Percentiles rank a stretch among this genome's conserved stretches.
These are phyloP conservation scores for Calonectria honghensis DNA, from an alignment of 2,329 filamentous ascomycete species.

Conservation along the genomic window DNA sequence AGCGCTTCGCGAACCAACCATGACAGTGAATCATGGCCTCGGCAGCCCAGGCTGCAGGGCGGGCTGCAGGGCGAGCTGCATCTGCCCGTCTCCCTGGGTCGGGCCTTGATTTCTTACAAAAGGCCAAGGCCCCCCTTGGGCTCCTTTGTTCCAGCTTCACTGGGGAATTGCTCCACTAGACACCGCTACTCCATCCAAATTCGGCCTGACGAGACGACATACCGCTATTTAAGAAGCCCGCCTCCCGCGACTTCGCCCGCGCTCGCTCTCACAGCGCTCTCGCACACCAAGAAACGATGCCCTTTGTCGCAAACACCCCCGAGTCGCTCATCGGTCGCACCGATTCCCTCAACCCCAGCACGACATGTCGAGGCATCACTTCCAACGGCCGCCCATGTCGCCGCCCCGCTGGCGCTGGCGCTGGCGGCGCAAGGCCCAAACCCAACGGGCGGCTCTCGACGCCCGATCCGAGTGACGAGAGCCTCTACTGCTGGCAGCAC, in stretches of 20 bases:
- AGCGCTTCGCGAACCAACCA: slow-evolving; percentile 50
- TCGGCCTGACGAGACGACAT: slow-evolving; percentile 23
- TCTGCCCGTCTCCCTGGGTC: slow-evolving; percentile 40
- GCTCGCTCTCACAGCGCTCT: not conserved
- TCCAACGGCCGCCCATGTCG: slow-evolving; percentile 88
- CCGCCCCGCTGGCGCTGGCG: slow-evolving; percentile 75
- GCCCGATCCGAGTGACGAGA: slow-evolving; percentile 73
- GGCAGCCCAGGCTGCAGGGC: slow-evolving; percentile 41
- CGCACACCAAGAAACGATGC: slow-evolving; percentile 55
- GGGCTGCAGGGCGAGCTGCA: slow-evolving; percentile 36
- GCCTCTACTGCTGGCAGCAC: slow-evolving; percentile 96
- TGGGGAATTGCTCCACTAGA: slow-evolving; percentile 20
- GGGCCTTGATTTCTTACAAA: slow-evolving; percentile 28
- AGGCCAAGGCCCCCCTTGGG: slow-evolving; percentile 5
- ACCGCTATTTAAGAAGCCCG: slow-evolving; percentile 14
- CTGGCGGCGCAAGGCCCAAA: slow-evolving; percentile 65
- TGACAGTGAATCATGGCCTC: slow-evolving; percentile 44
- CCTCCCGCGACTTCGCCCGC: not conserved
- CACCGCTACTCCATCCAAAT: slow-evolving; percentile 22
- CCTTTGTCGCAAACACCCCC: slow-evolving; percentile 77
- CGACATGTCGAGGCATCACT: slow-evolving; percentile 93
- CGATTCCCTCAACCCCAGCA: slow-evolving; percentile 88
- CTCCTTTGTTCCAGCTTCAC: slow-evolving; percentile 15
- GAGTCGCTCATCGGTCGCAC: slow-evolving; percentile 86
- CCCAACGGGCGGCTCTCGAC: slow-evolving; percentile 53